Evolutionary conservation across 805 yeast species (phyloP), one percentile per base, ranked within the genome.

Genomic region (Metschnikowia chrysomelidarum): DNA sequence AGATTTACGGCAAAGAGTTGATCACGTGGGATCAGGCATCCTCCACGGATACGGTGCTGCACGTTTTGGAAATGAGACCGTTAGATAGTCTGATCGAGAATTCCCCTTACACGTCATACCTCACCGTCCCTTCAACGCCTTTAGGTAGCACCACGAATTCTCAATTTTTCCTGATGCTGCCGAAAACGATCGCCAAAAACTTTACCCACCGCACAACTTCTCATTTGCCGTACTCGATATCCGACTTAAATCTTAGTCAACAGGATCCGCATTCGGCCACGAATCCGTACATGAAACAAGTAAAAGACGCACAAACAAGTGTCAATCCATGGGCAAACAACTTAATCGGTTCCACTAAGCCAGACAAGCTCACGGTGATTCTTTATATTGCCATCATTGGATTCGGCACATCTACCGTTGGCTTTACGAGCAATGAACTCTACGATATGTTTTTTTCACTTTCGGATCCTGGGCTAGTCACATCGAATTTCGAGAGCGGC

Each of bases 1-100:
- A 87, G 54, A 84, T 88, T 28, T 87, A 86, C 59, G 88, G 93
- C 24, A 88, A 88, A 60, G 81, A 78, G 44, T 78, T 88, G 24
- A 75, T 87, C 43, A 86, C 68, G 1, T 62, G 69, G 69, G 89
- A 23, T 59, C 51, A 47, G 7, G 61, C 59, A 35, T 53, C 49
- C 11, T 32, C 46, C 13, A 32, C 38, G 3, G 46, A 48, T 18
- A 61, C 65, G 3, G 53, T 54, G 1, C 48, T 57, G 24, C 47
- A 60, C 34, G 65, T 55, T 5, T 36, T 61, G 22, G 55, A 56
- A 32, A 49, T 60, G 18, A 52, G 50, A 9, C 26, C 41, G 13
- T 32, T 48, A 16, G 27, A 11, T 7, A 19, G 24, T 7, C 10
- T 19, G 16, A 18, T 13, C 5, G 25, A 19, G 15, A 20, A 10